Evolutionary conservation across 805 yeast genomes (phyloP).

Genomic region (Ogataea pignaliae): DNA sequence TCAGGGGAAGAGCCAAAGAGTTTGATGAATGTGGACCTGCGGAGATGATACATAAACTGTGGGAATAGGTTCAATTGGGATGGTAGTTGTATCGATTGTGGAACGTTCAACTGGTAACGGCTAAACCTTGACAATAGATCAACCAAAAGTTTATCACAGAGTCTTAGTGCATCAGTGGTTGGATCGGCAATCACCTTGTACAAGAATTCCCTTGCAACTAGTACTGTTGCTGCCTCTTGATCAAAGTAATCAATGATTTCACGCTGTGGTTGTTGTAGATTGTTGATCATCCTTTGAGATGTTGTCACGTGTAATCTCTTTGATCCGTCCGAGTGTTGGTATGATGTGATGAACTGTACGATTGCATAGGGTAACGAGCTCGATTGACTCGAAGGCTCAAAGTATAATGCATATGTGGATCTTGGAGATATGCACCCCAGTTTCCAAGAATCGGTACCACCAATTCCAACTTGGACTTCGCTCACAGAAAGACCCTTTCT

Average conservation of each 20-base stretch:
- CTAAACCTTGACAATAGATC: conserved; percentile 45
- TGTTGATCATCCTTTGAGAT: conserved; percentile 38
- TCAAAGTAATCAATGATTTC: conserved; percentile 50
- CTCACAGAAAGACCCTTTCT: conserved; percentile 31
- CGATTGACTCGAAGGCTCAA: conserved; percentile 38
- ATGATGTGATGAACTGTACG: conserved; percentile 54
- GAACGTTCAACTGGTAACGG: conserved; percentile 42
- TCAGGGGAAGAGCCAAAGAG: conserved; percentile 70
- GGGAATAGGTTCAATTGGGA: conserved; percentile 52
- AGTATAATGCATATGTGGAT: conserved; percentile 54
- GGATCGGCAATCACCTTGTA: conserved; percentile 36
- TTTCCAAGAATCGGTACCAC: conserved; percentile 57
- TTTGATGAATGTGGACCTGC: conserved; percentile 62
- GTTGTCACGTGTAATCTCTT: conserved; percentile 61
- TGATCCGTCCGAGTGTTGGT: conserved; percentile 58
- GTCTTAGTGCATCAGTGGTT: conserved; percentile 40
- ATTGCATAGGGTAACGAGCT: conserved; percentile 28
- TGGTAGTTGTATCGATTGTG: conserved; percentile 47
- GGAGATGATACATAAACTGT: conserved; percentile 61
- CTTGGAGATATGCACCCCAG: conserved; percentile 51
- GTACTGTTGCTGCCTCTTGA: conserved; percentile 65
- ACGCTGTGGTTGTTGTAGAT: conserved; percentile 25
- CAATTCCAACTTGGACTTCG: conserved; percentile 40
- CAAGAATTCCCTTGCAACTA: conserved; percentile 53
- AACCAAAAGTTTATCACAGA: conserved; percentile 44